A percentile compares a stretch with the other conserved stretches of the same genome.
Conservation (phyloP, 495 filamentous ascomycete genomes). For the Penicillium desertorum region DNA sequence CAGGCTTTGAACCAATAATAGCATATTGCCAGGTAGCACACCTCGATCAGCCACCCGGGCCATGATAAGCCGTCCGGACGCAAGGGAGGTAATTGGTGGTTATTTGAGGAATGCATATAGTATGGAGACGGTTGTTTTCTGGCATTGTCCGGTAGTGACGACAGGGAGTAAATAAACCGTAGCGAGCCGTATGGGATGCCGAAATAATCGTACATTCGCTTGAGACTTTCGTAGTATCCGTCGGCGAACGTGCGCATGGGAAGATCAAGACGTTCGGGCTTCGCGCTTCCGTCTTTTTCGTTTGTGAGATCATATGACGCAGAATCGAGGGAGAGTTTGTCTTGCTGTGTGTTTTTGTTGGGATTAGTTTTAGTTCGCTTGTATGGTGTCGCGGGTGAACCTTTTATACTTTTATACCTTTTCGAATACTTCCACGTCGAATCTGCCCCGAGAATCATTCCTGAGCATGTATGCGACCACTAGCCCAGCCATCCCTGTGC, state of each 20-base stretch:
- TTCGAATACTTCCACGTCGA: constrained; percentile 49
- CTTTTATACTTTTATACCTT: constrained; percentile 37
- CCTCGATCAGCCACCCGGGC: constrained; percentile 37
- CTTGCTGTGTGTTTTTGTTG: constrained; percentile 9
- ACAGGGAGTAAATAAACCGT: constrained; percentile 41
- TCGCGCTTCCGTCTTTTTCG: constrained; percentile 1
- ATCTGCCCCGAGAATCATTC: constrained; percentile 43
- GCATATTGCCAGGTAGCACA: constrained; percentile 41
- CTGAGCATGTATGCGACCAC: constrained; percentile 50
- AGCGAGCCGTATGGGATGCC: constrained; percentile 44
- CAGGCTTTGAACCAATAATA: constrained; percentile 51
- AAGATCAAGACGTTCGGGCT: constrained; percentile 39
- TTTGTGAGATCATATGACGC: constrained; percentile 22
- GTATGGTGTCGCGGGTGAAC: neutral
- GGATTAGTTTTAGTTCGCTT: neutral
- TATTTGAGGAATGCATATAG: constrained; percentile 39
- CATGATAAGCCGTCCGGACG: constrained; percentile 20
- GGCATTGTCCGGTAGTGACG: constrained; percentile 30
- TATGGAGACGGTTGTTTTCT: constrained; percentile 6
- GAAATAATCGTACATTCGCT: constrained; percentile 54
- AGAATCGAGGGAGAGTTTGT: constrained; percentile 28
- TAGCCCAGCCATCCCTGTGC: constrained; percentile 57
- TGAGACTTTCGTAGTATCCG: constrained; percentile 55
- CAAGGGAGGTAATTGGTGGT: constrained; percentile 46
- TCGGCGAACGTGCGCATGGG: constrained; percentile 58